Conservation (phyloP, 2,329 filamentous ascomycete species). For the Alternaria longipes region DNA sequence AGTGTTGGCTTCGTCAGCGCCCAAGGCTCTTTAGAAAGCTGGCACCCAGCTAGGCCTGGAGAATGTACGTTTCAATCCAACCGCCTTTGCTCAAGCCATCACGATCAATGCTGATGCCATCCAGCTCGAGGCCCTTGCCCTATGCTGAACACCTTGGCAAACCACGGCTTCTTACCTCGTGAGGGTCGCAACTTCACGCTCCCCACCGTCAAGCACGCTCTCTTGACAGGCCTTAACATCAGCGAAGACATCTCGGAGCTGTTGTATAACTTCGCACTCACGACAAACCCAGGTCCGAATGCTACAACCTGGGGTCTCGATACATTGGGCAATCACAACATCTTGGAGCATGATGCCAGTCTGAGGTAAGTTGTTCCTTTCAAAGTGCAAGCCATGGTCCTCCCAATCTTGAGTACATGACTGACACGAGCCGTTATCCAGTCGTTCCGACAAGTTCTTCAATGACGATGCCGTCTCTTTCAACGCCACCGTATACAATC, state of each 20-base stretch:
- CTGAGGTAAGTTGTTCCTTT: neutral
- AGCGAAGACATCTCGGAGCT: constrained; percentile 3
- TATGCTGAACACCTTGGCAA: constrained; percentile 41
- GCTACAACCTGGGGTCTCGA: constrained; percentile 31
- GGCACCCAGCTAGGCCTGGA: constrained; percentile 2
- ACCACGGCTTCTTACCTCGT: constrained; percentile 42
- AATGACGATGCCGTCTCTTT: constrained; percentile 32
- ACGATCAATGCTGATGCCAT: neutral
- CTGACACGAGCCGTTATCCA: neutral
- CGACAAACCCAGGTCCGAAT: constrained; percentile 16
- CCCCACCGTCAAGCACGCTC: constrained; percentile 31
- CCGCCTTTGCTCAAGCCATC: neutral
- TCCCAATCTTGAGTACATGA: neutral
- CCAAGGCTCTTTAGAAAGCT: constrained; percentile 4
- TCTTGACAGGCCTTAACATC: constrained; percentile 15
- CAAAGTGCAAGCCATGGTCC: no score
- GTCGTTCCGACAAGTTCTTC: constrained; percentile 3
- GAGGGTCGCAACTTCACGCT: constrained; percentile 42
- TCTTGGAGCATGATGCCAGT: constrained; percentile 61
- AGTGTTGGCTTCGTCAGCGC: constrained; percentile 1
- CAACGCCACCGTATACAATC: constrained; percentile 61
- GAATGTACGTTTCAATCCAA: neutral
- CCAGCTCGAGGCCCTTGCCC: constrained; percentile 36
- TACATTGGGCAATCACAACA: constrained; percentile 55
- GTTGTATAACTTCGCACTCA: constrained; percentile 12